A percentile compares a stretch with the other conserved stretches of the same genome.
phyloP scores from a whole-genome alignment of 2,329 filamentous ascomycete species.

The Penicillium nordicum region DNA sequence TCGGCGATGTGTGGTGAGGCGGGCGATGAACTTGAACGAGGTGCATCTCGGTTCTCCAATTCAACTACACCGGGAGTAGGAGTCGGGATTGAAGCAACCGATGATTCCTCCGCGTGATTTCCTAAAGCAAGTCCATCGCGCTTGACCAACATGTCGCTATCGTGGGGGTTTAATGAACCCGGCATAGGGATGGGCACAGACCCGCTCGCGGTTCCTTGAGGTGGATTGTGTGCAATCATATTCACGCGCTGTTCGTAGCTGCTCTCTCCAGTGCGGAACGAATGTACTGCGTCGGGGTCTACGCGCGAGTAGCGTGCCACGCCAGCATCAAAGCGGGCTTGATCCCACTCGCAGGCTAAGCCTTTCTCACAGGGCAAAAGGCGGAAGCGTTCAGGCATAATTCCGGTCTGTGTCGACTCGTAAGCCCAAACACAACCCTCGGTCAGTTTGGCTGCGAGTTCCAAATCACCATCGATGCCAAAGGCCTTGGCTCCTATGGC shows the following conservation, averaged over 20 bases:
- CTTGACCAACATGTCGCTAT: conserved; percentile 16
- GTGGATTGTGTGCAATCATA: conserved; percentile 10
- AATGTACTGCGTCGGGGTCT: conserved; percentile 34
- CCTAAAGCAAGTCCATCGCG: conserved; percentile 13
- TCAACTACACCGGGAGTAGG: background rate
- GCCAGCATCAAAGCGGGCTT: conserved; percentile 28
- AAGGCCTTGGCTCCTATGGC: conserved; percentile 59
- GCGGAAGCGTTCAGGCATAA: conserved; percentile 60
- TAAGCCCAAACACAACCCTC: conserved; percentile 64
- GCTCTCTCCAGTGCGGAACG: conserved; percentile 25
- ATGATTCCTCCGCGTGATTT: background rate
- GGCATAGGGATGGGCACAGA: conserved; percentile 24
- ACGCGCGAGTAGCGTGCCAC: conserved; percentile 46
- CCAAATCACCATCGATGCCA: conserved; percentile 51
- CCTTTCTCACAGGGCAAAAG: conserved; percentile 50
- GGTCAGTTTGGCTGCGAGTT: conserved; percentile 55
- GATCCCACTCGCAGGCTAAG: conserved; percentile 52
- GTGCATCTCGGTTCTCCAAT: conserved; percentile 15
- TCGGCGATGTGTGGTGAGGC: conserved; percentile 34
- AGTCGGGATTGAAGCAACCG: background rate
- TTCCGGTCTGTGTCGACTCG: conserved; percentile 52
- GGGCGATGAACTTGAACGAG: conserved; percentile 9
- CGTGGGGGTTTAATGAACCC: conserved; percentile 23
- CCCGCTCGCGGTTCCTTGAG: conserved; percentile 2
- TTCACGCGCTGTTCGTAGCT: conserved; percentile 24